phyloP scores from a whole-genome alignment of 192 early-diverging fungal genomes.

The Mortierella antarctica region DNA sequence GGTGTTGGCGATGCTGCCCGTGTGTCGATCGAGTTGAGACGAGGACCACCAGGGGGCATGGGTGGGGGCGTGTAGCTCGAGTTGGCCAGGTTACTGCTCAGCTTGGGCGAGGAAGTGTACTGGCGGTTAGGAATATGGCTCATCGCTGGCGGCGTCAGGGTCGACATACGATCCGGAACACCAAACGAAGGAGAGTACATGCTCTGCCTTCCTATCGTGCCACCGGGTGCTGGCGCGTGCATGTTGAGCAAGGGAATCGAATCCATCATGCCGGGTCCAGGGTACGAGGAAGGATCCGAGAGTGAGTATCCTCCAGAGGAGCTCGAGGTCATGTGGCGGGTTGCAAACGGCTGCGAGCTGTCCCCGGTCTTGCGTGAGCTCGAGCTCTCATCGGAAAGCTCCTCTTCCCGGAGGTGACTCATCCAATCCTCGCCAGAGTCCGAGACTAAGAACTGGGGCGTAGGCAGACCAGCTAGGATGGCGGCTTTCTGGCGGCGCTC shows the following conservation, averaged over 20 bases:
- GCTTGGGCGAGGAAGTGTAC: constrained; percentile 26
- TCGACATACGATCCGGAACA: constrained; percentile 22
- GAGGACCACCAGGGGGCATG: constrained; percentile 45
- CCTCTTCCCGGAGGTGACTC: constrained; percentile 35
- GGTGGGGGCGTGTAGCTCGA: constrained; percentile 31
- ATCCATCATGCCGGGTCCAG: constrained; percentile 24
- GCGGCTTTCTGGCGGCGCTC: constrained; percentile 54
- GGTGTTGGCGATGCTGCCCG: constrained; percentile 24
- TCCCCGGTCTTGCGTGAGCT: constrained; percentile 38
- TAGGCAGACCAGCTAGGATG: constrained; percentile 58
- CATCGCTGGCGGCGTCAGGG: constrained; percentile 11
- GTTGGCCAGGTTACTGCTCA: constrained; percentile 11
- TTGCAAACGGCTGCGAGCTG: constrained; percentile 40
- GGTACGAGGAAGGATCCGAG: constrained; percentile 14
- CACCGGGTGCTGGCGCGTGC: constrained; percentile 46
- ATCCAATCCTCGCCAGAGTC: constrained; percentile 52
- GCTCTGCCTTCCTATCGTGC: constrained; percentile 42
- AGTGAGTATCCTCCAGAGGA: constrained; percentile 38
- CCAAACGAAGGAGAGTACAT: neutral
- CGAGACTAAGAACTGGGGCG: constrained; percentile 53
- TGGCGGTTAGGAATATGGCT: constrained; percentile 15
- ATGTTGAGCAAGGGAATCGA: constrained; percentile 50
- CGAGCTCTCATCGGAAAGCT: constrained; percentile 48
- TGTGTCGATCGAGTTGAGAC: constrained; percentile 40
- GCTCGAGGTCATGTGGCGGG: constrained; percentile 22